Conservation (phyloP, 441 rosid species). For the Aquilaria agallochum region DNA sequence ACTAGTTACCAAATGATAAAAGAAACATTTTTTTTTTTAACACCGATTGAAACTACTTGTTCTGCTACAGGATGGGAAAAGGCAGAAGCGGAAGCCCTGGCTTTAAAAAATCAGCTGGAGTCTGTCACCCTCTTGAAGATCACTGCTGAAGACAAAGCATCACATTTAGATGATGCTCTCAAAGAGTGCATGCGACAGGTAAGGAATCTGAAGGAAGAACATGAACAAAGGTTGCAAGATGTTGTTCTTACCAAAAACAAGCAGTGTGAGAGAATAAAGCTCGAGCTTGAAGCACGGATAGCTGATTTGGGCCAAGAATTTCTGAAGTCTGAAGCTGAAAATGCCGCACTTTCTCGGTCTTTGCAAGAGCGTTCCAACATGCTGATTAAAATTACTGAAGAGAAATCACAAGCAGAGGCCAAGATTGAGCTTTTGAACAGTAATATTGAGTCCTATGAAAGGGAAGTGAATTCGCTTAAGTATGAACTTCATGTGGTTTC, state of each 20-base stretch:
- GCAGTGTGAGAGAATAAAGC: slow-evolving; percentile 61
- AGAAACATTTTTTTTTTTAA: no score
- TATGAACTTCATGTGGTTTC: slow-evolving; percentile 69
- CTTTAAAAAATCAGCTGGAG: slow-evolving; percentile 77
- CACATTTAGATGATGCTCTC: slow-evolving; percentile 86
- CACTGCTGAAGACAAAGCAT: slow-evolving; percentile 76
- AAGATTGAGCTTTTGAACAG: slow-evolving; percentile 75
- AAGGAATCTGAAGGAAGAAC: slow-evolving; percentile 78
- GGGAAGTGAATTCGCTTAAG: slow-evolving; percentile 72
- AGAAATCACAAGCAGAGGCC: slow-evolving; percentile 74
- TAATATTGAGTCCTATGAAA: slow-evolving; percentile 70
- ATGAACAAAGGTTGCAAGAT: slow-evolving; percentile 70
- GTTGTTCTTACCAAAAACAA: slow-evolving; percentile 53
- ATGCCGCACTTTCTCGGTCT: slow-evolving; percentile 65
- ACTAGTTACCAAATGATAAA: neutral
- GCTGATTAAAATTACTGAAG: slow-evolving; percentile 65
- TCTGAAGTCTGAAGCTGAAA: slow-evolving; percentile 68
- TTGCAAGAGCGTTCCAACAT: slow-evolving; percentile 81
- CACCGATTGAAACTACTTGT: neutral
- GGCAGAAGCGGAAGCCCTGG: slow-evolving; percentile 90
- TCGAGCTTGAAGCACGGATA: slow-evolving; percentile 64
- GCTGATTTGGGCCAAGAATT: slow-evolving; percentile 61
- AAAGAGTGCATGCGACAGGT: slow-evolving; percentile 94
- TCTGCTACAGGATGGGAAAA: slow-evolving; percentile 81
- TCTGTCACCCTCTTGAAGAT: slow-evolving; percentile 71